Evolutionary conservation across 179 eudicot genomes (phyloP), one percentile per base, ranked within the genome.

Genomic region (Spinacia oleracea): DNA sequence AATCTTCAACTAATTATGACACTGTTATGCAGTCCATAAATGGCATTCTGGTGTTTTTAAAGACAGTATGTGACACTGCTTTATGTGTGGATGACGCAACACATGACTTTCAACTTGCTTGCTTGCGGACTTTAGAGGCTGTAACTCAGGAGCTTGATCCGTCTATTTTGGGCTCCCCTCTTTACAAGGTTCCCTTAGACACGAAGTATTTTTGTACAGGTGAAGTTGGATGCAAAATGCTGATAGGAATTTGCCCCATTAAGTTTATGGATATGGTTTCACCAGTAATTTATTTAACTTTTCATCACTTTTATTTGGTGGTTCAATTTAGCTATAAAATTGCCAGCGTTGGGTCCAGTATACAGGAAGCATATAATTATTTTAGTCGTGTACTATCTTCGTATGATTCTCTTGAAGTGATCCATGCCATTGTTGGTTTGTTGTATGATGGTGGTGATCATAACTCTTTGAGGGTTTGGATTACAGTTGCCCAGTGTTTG

Each of bases 81-180:
- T 66, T 81, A 50, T 43, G 67, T 38, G 85, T 78, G 81, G 86
- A 80, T 59, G 76, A 65, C 58, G 81, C 50, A 32, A 80, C 53
- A 68, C 64, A 62, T 81, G 79, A 72, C 79, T 78, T 82, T 65
- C 74, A 77, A 76, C 66, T 38, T 42, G 73, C 73, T 68, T 84
- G 84, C 79, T 84, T 90, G 72, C 83, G 78, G 45, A 83, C 88
- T 79, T 69, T 89, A 29, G 87, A 85, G 77, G 85, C 81, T 81
- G 84, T 87, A 35, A 76, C 74, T 73, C 87, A 88, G 80, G 96
- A 87, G 81, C 82, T 94, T 67, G 93, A 89, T 72, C 84, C 93
- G 53, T 87, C 90, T 59, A 83, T 85, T 45, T 81, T 94, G 73
- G 86, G 88, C 65, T 94, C 95, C 63, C 90, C 93, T 76, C 89